A percentile compares a stretch with the other conserved stretches of the same genome.
phyloP scores from a whole-genome alignment of 108 stramenopile genomes.

The Tribonema minus region DNA sequence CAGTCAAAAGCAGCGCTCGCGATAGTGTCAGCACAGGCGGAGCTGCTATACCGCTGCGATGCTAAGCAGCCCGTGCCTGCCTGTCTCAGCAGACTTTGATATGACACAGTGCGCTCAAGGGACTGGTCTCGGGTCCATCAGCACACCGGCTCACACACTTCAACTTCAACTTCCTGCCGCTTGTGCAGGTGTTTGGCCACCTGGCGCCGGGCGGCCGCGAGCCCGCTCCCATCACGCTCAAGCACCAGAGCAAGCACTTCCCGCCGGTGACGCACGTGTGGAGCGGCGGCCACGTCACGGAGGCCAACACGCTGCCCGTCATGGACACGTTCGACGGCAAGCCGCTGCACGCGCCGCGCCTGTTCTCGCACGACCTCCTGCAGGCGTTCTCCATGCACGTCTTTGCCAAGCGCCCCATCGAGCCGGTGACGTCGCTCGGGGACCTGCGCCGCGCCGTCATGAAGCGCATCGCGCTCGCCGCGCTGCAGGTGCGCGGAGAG shows the following conservation, averaged over 20 bases:
- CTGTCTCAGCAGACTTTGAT: no score
- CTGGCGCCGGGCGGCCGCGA: conserved; percentile 14
- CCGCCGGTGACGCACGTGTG: conserved; percentile 57
- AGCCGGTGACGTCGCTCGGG: conserved; percentile 72
- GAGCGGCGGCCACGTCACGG: conserved; percentile 33
- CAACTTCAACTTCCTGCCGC: no score
- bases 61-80: no score
- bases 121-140: no score
- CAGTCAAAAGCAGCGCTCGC: no score
- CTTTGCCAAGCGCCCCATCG: conserved; percentile 91
- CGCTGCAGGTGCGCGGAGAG: no score
- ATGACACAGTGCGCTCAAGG: no score
- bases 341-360: conserved; percentile 14
- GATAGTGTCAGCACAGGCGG: no score
- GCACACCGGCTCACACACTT: no score
- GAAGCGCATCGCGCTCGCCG: conserved; percentile 80
- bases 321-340: conserved; percentile 34
- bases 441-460: conserved; percentile 79
- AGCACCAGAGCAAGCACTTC: conserved; percentile 49
- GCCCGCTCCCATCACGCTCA: conserved; percentile 2
- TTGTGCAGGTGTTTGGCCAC: conserved; percentile 77
- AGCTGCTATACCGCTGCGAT: no score
- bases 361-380: conserved; percentile 39
- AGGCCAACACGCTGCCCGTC: conserved; percentile 43
- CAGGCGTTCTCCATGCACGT: conserved; percentile 91